Base-by-base conservation (phyloP, 2,329 filamentous ascomycete species). In the Nemania diffusa region DNA sequence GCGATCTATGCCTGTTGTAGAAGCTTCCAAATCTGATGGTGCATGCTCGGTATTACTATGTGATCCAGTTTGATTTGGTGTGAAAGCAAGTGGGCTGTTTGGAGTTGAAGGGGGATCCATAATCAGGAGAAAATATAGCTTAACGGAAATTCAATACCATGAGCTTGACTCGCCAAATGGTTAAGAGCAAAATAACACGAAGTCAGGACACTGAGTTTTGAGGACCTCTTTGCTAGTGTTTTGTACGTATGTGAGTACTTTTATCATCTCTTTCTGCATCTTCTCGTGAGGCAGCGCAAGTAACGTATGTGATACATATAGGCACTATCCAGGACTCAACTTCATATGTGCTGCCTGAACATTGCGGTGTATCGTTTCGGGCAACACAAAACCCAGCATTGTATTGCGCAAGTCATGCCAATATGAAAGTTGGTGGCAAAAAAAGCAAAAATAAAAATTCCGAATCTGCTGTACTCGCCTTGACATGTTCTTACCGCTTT, bases 1-100 rank as follows among this genome's bases (percentile, higher is more conserved):
- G 42, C 58, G 64, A 42, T 66, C 64, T 52, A 65, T 42, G 15
- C 34, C 44, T 27, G 27, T 24, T 22, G 63, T 34, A 32, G 63
- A 52, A 44, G 42, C 57, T 56, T 65, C 63, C 6, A 42, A n/a
- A 15, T 65, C 34, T 5, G 57, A 44, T 11, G 51, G 46, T 22
- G 17, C 8, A 11, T 53, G 7, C 2, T 53, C 58, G 24, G 50
- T 34, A 5, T 22, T 53, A 5, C 26, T 32, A 27, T 15, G 46
- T 48, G 22, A 13, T 11, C 24, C 24, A 15, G 32, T 17, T 34
- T 37, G 52, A 6, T n/a, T 32, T 51, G 27, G 15, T 32, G 51
- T 20, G 5, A 57, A 6, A 4, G 42, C 5, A 26, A 11, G 13
- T 22, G 53, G 24, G n/a, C 24, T 52, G 9, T 32, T 22, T 9